phyloP scores from a whole-genome alignment of 176 grass and related monocot species.

The Lolium rigidum region DNA sequence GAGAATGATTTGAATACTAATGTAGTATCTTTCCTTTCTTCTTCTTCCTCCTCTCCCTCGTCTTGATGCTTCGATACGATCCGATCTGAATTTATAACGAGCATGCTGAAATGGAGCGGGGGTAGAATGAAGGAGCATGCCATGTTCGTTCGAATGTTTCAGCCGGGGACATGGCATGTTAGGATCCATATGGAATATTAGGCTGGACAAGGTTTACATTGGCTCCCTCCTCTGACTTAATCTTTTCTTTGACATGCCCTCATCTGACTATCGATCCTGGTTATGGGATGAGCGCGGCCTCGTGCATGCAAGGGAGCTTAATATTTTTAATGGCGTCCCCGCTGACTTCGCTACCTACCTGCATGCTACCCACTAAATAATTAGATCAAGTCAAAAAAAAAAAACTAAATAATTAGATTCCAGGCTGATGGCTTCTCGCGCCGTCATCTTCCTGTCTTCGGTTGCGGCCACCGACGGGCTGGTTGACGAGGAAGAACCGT shows the following conservation, averaged over 20 bases:
- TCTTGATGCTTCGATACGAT: background rate
- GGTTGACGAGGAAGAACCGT: too few relatives aligned
- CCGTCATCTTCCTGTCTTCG: too few relatives aligned
- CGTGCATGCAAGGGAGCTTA: background rate
- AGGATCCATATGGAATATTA: constrained; percentile 36
- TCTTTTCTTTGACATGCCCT: too few relatives aligned
- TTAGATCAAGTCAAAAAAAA: too few relatives aligned
- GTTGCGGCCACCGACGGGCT: too few relatives aligned
- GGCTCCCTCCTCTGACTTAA: background rate
- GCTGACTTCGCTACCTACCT: too few relatives aligned
- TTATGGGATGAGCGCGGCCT: background rate
- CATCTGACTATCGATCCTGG: background rate
- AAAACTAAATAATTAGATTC: too few relatives aligned
- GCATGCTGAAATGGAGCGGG: background rate
- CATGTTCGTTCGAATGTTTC: constrained; percentile 38
- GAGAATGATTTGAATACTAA: background rate
- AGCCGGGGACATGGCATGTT: constrained; percentile 37
- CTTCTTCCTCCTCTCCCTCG: background rate
- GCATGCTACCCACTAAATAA: too few relatives aligned
- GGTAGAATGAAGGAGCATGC: background rate
- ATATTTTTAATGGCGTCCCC: background rate
- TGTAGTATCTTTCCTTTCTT: background rate
- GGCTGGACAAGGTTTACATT: constrained; percentile 9
- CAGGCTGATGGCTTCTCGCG: too few relatives aligned
- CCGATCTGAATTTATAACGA: constrained; percentile 25